Base-by-base conservation (phyloP, 495 filamentous ascomycete species). In the Penicillium paradoxum region DNA sequence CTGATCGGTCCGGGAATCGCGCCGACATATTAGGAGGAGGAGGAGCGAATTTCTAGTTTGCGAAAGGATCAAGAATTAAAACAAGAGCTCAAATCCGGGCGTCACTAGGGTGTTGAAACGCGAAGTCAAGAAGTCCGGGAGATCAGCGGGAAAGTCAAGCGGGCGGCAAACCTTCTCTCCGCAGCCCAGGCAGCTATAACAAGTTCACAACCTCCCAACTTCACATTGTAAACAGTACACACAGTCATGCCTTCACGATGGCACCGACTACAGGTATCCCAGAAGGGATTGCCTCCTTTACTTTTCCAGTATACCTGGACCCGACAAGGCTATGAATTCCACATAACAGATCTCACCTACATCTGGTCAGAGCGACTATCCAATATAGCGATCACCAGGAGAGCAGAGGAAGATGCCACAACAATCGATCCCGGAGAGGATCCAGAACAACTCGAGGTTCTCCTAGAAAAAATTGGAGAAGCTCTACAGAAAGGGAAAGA, bases 341-440 rank as follows among this genome's bases (percentile, higher is more conserved):
- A 83, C 51, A 64, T 97, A 25, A 93, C 92, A 4, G 93, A 98
- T 67, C 79, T 97, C 15, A 86, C 83, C 62, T 77, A 83, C 52
- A 68, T 97, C n/a, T 98, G 93, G 93, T 76, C 75, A 4, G 91
- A 96, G 71, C 71, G 62, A 15, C 70, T 96, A 29, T 73, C 83
- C 33, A 76, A 80, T 25, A 67, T 69, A 42, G 75, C 77, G 1
- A 89, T 97, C 49, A 64, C 87, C 21, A 66, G 75, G 33, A 79
- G 86, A 48, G 88, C 88, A 19, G 69, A 84, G 17, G 72, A 83
- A 8, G 73, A 82, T 55, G 77, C 83, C 33, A 87, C 87, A 6
- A 85, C 84, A 29, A 96, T 98, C 50, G 93, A 98, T 67, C 86
- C 93, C 1, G 86, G 80, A 55, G 88, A 92, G 62, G 87, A 86